Evolutionary conservation across 768 basidiomycete species (phyloP).

Genomic region (Cubamyces sp.): DNA sequence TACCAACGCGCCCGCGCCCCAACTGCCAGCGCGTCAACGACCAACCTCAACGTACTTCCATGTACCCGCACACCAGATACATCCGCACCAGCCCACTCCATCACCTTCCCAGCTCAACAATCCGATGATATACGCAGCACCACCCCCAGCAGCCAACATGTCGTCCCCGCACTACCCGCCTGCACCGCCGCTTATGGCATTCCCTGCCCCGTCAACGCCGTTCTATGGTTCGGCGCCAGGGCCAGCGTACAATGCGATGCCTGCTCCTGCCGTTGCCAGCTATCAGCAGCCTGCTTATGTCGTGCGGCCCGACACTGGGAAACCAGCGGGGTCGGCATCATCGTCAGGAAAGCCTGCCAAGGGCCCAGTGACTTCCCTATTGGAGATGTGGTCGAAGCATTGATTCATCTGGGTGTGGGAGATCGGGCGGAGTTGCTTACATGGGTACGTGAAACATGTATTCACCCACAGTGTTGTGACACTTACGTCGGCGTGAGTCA

Average conservation of each 20-base stretch:
- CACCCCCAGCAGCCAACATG: slow-evolving; percentile 31
- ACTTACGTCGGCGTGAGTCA: no score
- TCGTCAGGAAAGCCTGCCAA: slow-evolving; percentile 2
- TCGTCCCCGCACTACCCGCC: neutral
- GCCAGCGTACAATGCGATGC: slow-evolving; percentile 6
- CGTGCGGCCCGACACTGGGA: neutral
- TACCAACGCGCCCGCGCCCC: neutral
- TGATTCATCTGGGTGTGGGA: neutral
- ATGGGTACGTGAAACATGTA: no score
- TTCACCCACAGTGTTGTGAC: no score
- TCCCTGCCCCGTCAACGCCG: slow-evolving; percentile 1
- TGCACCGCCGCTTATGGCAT: slow-evolving; percentile 5
- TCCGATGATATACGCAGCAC: slow-evolving; percentile 43
- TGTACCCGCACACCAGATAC: slow-evolving; percentile 38
- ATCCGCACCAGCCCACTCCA: slow-evolving; percentile 44
- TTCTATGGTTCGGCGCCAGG: slow-evolving; percentile 12
- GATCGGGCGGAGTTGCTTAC: neutral
- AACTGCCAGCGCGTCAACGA: neutral
- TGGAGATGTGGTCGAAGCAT: slow-evolving; percentile 25
- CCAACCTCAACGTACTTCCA: slow-evolving; percentile 19
- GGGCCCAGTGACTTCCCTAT: slow-evolving; percentile 19
- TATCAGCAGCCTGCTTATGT: slow-evolving; percentile 5
- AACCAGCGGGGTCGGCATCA: slow-evolving; percentile 4
- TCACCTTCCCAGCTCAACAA: slow-evolving; percentile 49
- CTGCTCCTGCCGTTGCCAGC: neutral